A percentile compares a stretch with the other conserved stretches of the same genome.
These are phyloP conservation scores for Pontederia crassipes DNA, from an alignment of 176 grass and related monocot species.

Conservation along the genomic window DNA sequence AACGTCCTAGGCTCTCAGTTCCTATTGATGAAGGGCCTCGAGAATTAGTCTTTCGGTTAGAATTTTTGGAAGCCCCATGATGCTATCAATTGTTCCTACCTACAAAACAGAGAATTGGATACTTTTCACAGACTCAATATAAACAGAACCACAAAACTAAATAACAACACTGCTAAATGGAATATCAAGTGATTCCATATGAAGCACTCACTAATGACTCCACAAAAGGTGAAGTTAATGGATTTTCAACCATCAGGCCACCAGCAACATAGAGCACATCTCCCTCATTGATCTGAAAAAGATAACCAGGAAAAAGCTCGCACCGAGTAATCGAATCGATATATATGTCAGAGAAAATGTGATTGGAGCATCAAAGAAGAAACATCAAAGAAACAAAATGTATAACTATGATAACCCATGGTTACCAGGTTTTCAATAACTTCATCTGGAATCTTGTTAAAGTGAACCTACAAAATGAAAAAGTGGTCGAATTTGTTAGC, in stretches of 20 bases:
- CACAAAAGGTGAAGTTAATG: slow-evolving; percentile 75
- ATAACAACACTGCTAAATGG: not conserved
- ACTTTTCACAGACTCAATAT: not conserved
- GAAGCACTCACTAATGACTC: slow-evolving; percentile 71
- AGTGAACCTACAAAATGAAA: slow-evolving; percentile 52
- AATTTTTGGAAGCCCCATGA: slow-evolving; percentile 80
- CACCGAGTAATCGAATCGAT: too few species aligned
- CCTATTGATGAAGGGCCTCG: slow-evolving; percentile 37
- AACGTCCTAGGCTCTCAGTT: too few species aligned
- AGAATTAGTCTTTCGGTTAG: slow-evolving; percentile 76
- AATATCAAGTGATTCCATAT: slow-evolving; percentile 2
- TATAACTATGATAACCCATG: not conserved
- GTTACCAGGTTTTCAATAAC: slow-evolving; percentile 82
- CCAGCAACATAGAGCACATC: slow-evolving; percentile 89
- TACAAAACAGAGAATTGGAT: slow-evolving; percentile 8
- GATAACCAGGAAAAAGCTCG: not conserved
- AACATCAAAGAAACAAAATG: not conserved
- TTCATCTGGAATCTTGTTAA: slow-evolving; percentile 78
- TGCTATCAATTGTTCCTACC: slow-evolving; percentile 86
- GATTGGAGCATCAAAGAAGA: not conserved
- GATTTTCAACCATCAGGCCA: slow-evolving; percentile 85
- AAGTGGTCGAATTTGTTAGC: too few species aligned
- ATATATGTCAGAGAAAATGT: not conserved
- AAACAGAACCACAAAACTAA: not conserved
- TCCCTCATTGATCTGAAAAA: slow-evolving; percentile 72